Evolutionary conservation across 768 basidiomycete genomes (phyloP), one percentile per base, ranked within the genome.

Genomic region (Pholiota molesta): DNA sequence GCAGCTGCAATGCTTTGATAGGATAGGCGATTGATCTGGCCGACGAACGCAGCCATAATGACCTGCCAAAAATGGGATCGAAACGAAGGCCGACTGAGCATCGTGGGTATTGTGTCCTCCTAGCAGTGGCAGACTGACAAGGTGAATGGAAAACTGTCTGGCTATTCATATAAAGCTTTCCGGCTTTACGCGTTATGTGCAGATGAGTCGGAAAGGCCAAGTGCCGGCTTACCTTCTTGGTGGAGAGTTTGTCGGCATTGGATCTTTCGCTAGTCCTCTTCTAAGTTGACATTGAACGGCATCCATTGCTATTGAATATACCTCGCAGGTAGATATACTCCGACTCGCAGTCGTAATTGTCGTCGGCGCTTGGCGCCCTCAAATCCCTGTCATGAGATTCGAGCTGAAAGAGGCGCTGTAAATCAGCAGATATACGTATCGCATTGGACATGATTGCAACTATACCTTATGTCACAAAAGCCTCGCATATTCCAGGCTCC

Each of bases 1-100:
- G 57, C 57, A 59, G 57, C 31, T 59, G 57, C 33, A 59, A 59
- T 59, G 57, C 23, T 52, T 31, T 49, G 57, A 47, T 33, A 33
- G 19, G 10, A n/a, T 16, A 35, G 33, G 31, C 44, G 35, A 52
- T 37, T 49, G 57, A 59, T 56, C 28, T 26, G 54, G 35, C 54
- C 54, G 54, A 23, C 29, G 4, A 28, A 52, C 17, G n/a, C 16
- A n/a, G 19, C 19, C 42, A 39, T 17, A 37, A 10, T 37, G 21
- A 17, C 19, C 28, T 31, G 9, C 35, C 55, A 28, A 44, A 56
- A 39, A 56, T 56, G 39, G 55, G 17, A 28, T 5, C 39, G 23
- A 49, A 23, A 49, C 47, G 47, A 49, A 49, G 21, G n/a, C 47
- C 47, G 23, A 49, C n/a, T 49, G 23, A 26, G 47, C 47, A 49